These are phyloP conservation scores for Populus pruinosa DNA, from an alignment of 345 rosid genomes.

Conservation along the genomic window DNA sequence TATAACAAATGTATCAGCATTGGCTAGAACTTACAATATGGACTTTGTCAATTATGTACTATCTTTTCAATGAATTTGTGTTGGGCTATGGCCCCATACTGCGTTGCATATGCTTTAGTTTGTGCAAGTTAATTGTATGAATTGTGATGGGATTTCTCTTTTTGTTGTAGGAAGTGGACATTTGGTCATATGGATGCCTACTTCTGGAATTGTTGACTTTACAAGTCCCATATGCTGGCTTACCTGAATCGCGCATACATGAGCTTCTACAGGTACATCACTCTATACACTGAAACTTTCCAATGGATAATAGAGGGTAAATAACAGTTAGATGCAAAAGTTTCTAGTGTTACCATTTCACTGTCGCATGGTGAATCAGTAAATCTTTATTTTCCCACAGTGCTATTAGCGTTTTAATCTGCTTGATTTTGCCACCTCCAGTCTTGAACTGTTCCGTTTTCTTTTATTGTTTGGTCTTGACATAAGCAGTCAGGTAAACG, in stretches of 20 bases:
- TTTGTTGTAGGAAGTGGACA: slow-evolving; percentile 81
- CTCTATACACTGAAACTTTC: background rate
- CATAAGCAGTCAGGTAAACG: slow-evolving; percentile 63
- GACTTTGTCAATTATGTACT: background rate
- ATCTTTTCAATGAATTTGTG: background rate
- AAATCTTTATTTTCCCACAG: background rate
- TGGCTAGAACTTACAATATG: background rate
- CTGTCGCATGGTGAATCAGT: background rate
- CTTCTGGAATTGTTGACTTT: slow-evolving; percentile 82
- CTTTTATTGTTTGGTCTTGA: background rate
- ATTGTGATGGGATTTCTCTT: background rate
- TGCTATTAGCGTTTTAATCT: background rate
- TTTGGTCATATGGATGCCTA: slow-evolving; percentile 95
- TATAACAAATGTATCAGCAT: background rate
- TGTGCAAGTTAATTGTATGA: background rate
- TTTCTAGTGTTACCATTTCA: background rate
- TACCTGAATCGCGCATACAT: slow-evolving; percentile 57
- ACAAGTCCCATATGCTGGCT: slow-evolving; percentile 61
- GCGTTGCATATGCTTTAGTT: background rate
- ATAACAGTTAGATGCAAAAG: background rate
- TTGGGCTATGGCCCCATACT: background rate
- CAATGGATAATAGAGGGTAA: background rate
- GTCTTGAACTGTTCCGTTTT: background rate
- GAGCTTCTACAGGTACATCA: slow-evolving; percentile 65
- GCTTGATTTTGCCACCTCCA: slow-evolving; percentile 1